Percentiles rank a stretch among this genome's conserved stretches.
phyloP scores from a whole-genome alignment of 768 basidiomycete species.

The Phylloporus sp. region DNA sequence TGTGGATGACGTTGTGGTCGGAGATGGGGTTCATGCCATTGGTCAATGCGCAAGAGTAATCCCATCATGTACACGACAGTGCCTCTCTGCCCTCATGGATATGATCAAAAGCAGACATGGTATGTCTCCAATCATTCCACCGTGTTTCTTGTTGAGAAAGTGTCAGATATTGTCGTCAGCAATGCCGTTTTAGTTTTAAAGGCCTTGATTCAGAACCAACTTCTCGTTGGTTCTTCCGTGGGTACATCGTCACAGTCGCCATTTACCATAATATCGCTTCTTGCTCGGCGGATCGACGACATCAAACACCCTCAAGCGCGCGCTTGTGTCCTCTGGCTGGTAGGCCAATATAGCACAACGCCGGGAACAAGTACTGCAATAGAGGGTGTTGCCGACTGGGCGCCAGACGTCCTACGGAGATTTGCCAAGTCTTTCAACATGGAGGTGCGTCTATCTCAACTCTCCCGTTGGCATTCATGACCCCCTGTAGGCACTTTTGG shows the following conservation, averaged over 20 bases:
- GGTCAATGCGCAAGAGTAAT: conserved; percentile 69
- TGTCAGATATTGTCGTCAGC: conserved; percentile 70
- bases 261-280: conserved; percentile 67
- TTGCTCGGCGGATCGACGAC: conserved; percentile 74
- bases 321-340: conserved; percentile 89
- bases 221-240: conserved; percentile 36
- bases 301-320: conserved; percentile 78
- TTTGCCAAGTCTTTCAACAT: conserved; percentile 64
- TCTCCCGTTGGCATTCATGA: not conserved
- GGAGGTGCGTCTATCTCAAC: conserved; percentile 50
- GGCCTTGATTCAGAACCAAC: conserved; percentile 70
- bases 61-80: conserved; percentile 66
- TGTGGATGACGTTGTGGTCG: conserved; percentile 64
- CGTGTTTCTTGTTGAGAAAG: conserved; percentile 3
- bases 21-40: conserved; percentile 71
- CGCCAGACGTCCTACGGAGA: conserved; percentile 85
- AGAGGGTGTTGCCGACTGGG: conserved; percentile 71
- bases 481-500: conserved; percentile 46
- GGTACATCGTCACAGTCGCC: conserved; percentile 37
- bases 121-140: conserved; percentile 29
- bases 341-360: conserved; percentile 75
- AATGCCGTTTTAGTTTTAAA: conserved; percentile 85
- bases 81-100: conserved; percentile 68
- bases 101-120: conserved; percentile 81
- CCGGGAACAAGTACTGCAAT: conserved; percentile 34